Base-by-base conservation (phyloP, 768 basidiomycete species). In the Phanerochaete carnosa region DNA sequence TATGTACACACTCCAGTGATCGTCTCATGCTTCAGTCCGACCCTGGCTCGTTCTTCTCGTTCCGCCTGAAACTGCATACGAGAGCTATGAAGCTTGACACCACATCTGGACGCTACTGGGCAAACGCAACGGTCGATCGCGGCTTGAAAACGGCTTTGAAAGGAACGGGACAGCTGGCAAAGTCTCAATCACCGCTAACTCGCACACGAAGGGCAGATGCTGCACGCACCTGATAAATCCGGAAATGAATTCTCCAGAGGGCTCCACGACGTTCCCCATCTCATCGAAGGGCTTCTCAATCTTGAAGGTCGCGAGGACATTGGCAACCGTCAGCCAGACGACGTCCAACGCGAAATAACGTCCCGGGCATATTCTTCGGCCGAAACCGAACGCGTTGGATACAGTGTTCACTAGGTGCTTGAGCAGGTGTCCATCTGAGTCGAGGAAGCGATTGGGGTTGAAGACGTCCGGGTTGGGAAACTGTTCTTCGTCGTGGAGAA, bases 351-450 rank as follows among this genome's bases (percentile, higher is more conserved):
- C 66, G 22, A 67, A 46, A 25, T 62, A 50, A 26, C 58, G 54
- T 12, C 68, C 68, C n/a, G 68, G 68, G 45, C 68, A 43, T 8
- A 43, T 43, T 4, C 39, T 7, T 19, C 59, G 52, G n/a, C 59
- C 59, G 52, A 60, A 60, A 7, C 59, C 59, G 32, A 60, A 60
- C 11, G 47, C 33, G 16, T 39, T 23, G n/a, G 13, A 25, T 9
- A 1, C 8, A 19, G 19, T 43, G 5, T 4, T 7, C 11, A 19
- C 15, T 35, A 43, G 8, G 8, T 43, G 11, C 39, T 43, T 19
- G 19, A 7, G 39, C 39, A 11, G 39, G 11, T 19, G 6, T 8
- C 39, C 39, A 19, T 7, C 39, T 8, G 6, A 7, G 19, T 43
- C 39, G 8, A 43, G 39, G 39, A 58, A 26, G 12, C 57, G 39